Evolutionary conservation across 1,284 basidiomycete species (phyloP), one percentile per base, ranked within the genome.

Genomic region (Thelephora terrestris): DNA sequence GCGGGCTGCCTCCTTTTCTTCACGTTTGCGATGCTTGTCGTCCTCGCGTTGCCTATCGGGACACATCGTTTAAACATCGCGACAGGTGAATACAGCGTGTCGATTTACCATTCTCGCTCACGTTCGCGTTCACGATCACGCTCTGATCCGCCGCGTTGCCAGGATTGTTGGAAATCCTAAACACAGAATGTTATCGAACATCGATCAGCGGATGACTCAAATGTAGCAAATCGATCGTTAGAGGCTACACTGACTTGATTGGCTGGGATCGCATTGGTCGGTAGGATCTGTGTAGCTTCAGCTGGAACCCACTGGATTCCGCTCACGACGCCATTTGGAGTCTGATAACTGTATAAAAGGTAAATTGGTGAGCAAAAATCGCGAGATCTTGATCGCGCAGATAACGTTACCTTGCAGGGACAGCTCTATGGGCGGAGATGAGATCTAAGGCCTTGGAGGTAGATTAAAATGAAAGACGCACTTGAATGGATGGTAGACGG

Each of bases 251-350:
- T 59, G 49, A 81, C 81, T 47, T 69, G 59, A 56, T 64, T 72
- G 7, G 81, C 81, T 9, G 78, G 79, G 43, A 70, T 72, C 29
- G 78, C 79, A 6, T 77, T 79, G 18, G 62, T 43, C 36, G 82
- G 84, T 32, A 79, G 54, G 37, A 78, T 70, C 43, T 73, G 68
- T 0, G 79, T 81, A 3, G 80, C 71, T 56, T 85, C 83, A 12
- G 74, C 75, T 20, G 83, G 81, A 20, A 85, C 71, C 85, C 84
- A 87, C 58, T 86, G 83, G 49, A 85, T 84, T 21, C 84, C 83
- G 49, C 62, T 74, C 32, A 86, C 75, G 29, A 81, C 56, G 16
- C 85, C 85, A 54, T 71, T 73, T 12, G 78, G 65, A 1, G 82
- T 85, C 57, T 80, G 77, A 65, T 87, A 87, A 57, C 85, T 87